Conservation (phyloP, 2,329 filamentous ascomycete species). For the Colletotrichum plurivorum region DNA sequence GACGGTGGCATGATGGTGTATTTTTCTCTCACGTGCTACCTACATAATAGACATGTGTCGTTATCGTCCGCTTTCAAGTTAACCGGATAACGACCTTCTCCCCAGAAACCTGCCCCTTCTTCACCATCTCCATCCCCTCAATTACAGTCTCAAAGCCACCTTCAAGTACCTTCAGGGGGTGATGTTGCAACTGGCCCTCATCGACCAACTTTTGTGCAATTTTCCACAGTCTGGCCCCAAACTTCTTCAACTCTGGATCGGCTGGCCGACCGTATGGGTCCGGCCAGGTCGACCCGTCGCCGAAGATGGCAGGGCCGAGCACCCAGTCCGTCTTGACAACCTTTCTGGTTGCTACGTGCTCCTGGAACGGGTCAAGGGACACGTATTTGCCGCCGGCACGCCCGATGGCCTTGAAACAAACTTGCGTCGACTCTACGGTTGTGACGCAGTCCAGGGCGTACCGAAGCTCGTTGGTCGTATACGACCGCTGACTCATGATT, state of each 20-base stretch:
- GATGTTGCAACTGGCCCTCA: constrained; percentile 35
- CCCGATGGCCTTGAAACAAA: constrained; percentile 46
- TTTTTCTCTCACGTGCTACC: too few species aligned
- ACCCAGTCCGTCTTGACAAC: constrained; percentile 47
- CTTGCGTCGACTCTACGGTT: constrained; percentile 43
- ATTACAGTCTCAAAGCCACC: neutral
- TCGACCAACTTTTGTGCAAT: constrained; percentile 32
- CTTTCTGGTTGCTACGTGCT: constrained; percentile 4
- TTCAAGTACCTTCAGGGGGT: constrained; percentile 13
- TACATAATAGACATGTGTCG: too few species aligned
- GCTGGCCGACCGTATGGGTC: constrained; percentile 40
- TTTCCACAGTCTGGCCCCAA: constrained; percentile 26
- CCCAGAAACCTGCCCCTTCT: neutral
- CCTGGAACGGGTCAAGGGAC: constrained; percentile 7
- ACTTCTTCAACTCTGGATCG: constrained; percentile 13
- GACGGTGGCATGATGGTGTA: too few species aligned
- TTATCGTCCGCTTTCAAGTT: too few species aligned
- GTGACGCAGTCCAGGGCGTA: constrained; percentile 57
- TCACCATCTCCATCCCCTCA: neutral
- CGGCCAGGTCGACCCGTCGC: constrained; percentile 42
- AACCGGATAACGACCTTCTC: neutral
- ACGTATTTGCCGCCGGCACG: constrained; percentile 46
- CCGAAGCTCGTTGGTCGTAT: constrained; percentile 44
- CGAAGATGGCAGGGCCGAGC: constrained; percentile 47
- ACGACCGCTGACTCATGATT: constrained; percentile 6